Evolutionary conservation across 768 basidiomycete species (phyloP).

Genomic region (Phylloporus sp.): DNA sequence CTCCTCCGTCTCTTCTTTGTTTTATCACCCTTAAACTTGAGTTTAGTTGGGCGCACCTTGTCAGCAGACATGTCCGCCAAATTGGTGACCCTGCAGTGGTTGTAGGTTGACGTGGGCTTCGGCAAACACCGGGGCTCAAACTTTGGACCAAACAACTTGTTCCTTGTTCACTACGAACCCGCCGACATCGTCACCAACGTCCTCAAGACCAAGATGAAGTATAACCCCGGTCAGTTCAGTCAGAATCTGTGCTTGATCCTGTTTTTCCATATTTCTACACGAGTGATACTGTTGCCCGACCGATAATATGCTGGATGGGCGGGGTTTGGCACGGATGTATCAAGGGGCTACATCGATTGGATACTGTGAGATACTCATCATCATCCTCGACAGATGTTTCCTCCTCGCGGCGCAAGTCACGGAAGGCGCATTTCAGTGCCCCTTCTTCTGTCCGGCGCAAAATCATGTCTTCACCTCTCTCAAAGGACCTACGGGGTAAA

Average conservation of each 20-base stretch:
- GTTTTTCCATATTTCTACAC: slow-evolving; percentile 17
- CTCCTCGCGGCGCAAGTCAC: slow-evolving; percentile 93
- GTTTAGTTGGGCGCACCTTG: slow-evolving; percentile 66
- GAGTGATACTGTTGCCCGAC: slow-evolving; percentile 27
- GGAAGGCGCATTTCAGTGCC: slow-evolving; percentile 96
- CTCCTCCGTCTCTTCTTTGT: slow-evolving; percentile 77
- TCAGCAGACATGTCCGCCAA: slow-evolving; percentile 31
- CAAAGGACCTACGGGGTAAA: slow-evolving; percentile 91
- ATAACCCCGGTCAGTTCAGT: slow-evolving; percentile 70
- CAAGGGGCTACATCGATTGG: slow-evolving; percentile 9
- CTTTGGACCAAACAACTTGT: slow-evolving; percentile 37
- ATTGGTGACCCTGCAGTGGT: background rate
- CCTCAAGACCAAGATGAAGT: slow-evolving; percentile 77
- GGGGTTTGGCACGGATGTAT: slow-evolving; percentile 40
- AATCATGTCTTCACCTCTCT: slow-evolving; percentile 95
- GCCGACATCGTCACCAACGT: slow-evolving; percentile 50
- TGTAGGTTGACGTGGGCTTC: slow-evolving; percentile 5
- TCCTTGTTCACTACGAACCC: slow-evolving; percentile 18
- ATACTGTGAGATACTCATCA: slow-evolving; percentile 31
- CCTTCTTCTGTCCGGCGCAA: slow-evolving; percentile 94
- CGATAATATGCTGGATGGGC: slow-evolving; percentile 53
- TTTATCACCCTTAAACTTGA: slow-evolving; percentile 90
- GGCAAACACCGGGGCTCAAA: slow-evolving; percentile 26
- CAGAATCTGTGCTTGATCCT: slow-evolving; percentile 15
- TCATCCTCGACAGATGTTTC: slow-evolving; percentile 61